Conservation (phyloP, 257 asterid genomes). For the Thymus mandschuricus region DNA sequence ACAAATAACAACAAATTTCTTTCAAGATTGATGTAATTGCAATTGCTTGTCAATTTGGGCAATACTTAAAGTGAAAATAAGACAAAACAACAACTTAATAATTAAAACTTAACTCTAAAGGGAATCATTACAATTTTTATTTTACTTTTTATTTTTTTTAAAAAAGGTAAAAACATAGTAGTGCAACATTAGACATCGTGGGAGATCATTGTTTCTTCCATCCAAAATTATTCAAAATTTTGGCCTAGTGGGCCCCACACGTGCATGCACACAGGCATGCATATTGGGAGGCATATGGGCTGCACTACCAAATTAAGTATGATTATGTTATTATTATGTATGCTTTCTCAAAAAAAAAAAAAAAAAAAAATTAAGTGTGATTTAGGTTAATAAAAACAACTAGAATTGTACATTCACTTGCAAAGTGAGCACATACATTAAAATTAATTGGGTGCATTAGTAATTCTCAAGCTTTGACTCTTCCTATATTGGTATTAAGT, state of each 20-base stretch:
- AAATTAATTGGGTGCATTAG: not conserved
- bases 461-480: too few relatives aligned
- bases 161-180: not conserved
- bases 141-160: too few relatives aligned
- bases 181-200: slow-evolving; percentile 1
- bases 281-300: not conserved
- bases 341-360: too few relatives aligned
- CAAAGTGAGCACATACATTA: not conserved
- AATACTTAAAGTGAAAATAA: slow-evolving; percentile 30
- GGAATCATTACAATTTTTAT: slow-evolving; percentile 2
- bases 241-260: slow-evolving; percentile 3
- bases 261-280: not conserved
- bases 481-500: too few relatives aligned
- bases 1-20: not conserved
- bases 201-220: slow-evolving; percentile 25
- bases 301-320: slow-evolving; percentile 25
- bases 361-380: too few relatives aligned
- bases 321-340: not conserved
- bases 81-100: slow-evolving; percentile 34
- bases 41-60: slow-evolving; percentile 28
- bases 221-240: not conserved
- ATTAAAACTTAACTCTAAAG: slow-evolving; percentile 32
- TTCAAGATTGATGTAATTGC: not conserved
- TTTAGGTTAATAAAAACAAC: slow-evolving; percentile 15
- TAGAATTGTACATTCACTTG: not conserved